Conservation (phyloP, 306 rosid species). For the Fragaria ananassa region DNA sequence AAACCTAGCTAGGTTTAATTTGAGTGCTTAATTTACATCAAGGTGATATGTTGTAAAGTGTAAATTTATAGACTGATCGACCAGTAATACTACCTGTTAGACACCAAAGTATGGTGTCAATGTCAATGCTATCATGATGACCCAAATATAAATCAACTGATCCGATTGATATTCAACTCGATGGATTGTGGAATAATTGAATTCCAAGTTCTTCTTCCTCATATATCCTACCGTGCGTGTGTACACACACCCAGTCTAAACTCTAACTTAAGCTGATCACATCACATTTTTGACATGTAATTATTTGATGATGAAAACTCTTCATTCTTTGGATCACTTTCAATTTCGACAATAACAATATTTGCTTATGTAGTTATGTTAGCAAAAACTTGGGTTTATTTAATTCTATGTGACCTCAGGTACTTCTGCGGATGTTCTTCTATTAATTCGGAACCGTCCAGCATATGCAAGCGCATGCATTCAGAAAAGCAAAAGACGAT, state of each 20-base stretch:
- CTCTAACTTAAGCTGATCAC: not conserved
- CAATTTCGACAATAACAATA: too few species aligned
- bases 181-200: not conserved
- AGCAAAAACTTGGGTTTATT: not conserved
- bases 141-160: not conserved
- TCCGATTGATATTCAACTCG: not conserved
- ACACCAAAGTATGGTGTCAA: not conserved
- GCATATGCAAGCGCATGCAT: not conserved
- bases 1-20: not conserved
- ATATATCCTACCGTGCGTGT: too few species aligned
- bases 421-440: not conserved
- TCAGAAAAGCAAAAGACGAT: not conserved
- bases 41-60: not conserved
- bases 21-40: not conserved
- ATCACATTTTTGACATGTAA: not conserved
- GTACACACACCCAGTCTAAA: not conserved
- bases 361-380: too few species aligned
- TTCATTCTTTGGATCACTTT: too few species aligned
- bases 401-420: too few species aligned
- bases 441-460: not conserved
- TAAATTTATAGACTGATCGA: not conserved
- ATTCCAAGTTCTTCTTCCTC: not conserved
- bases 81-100: not conserved
- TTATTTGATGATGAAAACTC: too few species aligned
- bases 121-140: not conserved